Conservation (phyloP, 179 eudicot genomes). For the Beta lomatogona region DNA sequence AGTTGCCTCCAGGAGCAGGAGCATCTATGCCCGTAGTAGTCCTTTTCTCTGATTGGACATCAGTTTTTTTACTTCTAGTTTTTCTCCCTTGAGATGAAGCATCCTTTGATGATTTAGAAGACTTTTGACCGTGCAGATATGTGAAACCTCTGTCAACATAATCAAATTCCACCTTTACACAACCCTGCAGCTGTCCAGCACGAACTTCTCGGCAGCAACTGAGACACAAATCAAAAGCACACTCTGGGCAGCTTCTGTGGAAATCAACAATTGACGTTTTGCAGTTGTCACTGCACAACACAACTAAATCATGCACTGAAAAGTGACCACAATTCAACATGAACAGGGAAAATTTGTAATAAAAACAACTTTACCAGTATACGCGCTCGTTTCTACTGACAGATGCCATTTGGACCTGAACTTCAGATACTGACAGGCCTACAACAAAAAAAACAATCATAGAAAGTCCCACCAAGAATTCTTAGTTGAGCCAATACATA, state of each 20-base stretch:
- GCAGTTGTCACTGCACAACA: constrained; percentile 69
- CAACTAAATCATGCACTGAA: neutral
- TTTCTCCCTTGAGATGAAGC: neutral
- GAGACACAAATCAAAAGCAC: constrained; percentile 72
- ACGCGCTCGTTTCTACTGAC: neutral
- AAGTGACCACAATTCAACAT: neutral
- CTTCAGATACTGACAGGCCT: neutral
- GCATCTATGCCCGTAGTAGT: neutral
- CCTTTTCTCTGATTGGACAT: neutral
- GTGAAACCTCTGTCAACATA: constrained; percentile 29
- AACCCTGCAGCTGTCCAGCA: constrained; percentile 46
- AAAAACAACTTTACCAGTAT: constrained; percentile 3
- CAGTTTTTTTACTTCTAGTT: neutral
- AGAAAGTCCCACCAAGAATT: no score
- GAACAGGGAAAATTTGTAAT: no score
- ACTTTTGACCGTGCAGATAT: constrained; percentile 46
- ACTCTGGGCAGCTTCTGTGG: constrained; percentile 62
- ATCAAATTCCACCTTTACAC: constrained; percentile 37
- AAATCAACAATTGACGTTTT: constrained; percentile 65
- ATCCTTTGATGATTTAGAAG: no score
- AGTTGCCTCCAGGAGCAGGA: neutral
- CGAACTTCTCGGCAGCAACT: constrained; percentile 71
- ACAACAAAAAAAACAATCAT: neutral
- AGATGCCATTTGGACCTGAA: neutral
- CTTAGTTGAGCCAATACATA: neutral